Evolutionary conservation across 2,329 filamentous ascomycete species (phyloP).

Genomic region (Akanthomyces dipterigenus): DNA sequence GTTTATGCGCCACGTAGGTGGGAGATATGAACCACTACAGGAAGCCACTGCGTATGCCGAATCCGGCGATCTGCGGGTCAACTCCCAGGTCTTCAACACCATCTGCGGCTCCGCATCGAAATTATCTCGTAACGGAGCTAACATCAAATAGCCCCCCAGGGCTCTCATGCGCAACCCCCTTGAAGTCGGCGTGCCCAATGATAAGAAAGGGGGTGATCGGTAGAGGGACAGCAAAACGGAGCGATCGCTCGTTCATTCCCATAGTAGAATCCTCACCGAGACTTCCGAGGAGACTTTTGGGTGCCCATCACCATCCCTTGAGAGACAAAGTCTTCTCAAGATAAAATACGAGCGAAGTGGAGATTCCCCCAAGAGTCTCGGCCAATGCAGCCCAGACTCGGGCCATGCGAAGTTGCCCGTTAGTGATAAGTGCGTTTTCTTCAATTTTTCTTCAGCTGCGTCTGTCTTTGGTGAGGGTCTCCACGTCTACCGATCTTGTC

Average conservation of each 20-base stretch:
- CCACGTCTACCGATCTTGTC: no score
- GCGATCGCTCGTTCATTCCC: slow-evolving; percentile 14
- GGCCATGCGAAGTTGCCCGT: slow-evolving; percentile 18
- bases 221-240: slow-evolving; percentile 11
- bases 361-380: slow-evolving; percentile 14
- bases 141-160: slow-evolving; percentile 12
- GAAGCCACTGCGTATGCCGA: no score
- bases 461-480: no score
- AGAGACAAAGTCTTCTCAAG: slow-evolving; percentile 18
- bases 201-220: not conserved
- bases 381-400: slow-evolving; percentile 19
- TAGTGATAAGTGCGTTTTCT: no score
- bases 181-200: slow-evolving; percentile 14
- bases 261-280: slow-evolving; percentile 15
- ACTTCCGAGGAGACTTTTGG: slow-evolving; percentile 17
- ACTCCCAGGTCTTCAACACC: no score
- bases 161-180: slow-evolving; percentile 15
- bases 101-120: slow-evolving; percentile 17
- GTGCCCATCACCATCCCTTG: slow-evolving; percentile 23
- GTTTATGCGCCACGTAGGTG: no score
- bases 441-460: no score
- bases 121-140: not conserved
- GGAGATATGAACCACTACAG: no score
- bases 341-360: slow-evolving; percentile 19
- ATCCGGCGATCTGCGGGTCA: no score